Conservation (phyloP, 2,329 filamentous ascomycete genomes). For the Orbilia blumenaviensis region DNA sequence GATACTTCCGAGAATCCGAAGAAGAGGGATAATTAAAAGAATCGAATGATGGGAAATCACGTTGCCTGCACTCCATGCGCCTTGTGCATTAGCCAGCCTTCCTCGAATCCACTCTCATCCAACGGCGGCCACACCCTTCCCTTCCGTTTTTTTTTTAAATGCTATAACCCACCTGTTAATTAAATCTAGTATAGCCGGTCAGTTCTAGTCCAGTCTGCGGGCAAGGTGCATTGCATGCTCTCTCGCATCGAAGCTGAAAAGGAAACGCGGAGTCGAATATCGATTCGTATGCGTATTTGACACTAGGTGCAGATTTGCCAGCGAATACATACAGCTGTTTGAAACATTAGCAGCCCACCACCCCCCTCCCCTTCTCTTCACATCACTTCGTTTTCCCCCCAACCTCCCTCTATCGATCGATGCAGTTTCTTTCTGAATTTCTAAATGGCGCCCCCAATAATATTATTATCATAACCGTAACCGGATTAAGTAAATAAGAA, state of each 20-base stretch:
- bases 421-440: background rate
- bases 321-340: conserved; percentile 54
- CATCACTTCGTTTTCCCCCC: background rate
- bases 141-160: too few relatives aligned
- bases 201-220: too few relatives aligned
- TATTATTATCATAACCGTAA: too few relatives aligned
- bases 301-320: conserved; percentile 53
- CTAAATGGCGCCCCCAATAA: too few relatives aligned
- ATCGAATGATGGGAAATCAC: conserved; percentile 24
- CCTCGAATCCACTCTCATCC: background rate
- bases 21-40: background rate
- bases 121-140: conserved; percentile 30
- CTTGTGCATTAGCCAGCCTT: conserved; percentile 34
- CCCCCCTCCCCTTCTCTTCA: conserved; percentile 37
- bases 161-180: too few relatives aligned
- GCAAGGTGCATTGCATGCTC: conserved; percentile 21
- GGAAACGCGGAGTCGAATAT: conserved; percentile 50
- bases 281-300: background rate
- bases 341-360: conserved; percentile 45
- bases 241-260: conserved; percentile 48
- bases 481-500: too few relatives aligned
- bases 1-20: too few relatives aligned
- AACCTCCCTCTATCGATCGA: background rate
- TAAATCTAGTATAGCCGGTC: too few relatives aligned
- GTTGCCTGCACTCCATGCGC: conserved; percentile 52